These are phyloP conservation scores for Arabidopsis hybrid DNA, from an alignment of 441 rosid genomes.

Conservation along the genomic window DNA sequence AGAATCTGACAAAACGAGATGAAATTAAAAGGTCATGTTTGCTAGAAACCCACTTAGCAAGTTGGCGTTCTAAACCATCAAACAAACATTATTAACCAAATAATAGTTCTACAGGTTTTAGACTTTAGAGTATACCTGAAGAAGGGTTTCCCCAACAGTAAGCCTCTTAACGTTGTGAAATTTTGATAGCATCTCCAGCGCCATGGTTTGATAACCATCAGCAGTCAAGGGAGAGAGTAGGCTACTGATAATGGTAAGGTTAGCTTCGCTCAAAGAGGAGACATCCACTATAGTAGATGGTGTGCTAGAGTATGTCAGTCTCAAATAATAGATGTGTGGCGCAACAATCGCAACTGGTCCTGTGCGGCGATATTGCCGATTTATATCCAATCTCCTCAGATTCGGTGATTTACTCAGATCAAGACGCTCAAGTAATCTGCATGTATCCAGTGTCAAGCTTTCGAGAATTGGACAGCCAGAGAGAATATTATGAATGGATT, in stretches of 20 bases:
- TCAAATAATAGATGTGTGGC: constrained; percentile 17
- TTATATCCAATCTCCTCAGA: neutral
- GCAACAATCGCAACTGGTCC: neutral
- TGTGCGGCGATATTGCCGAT: neutral
- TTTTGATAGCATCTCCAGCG: constrained; percentile 19
- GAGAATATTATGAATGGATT: neutral
- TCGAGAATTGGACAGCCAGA: neutral
- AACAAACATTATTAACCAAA: neutral
- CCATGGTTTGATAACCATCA: neutral
- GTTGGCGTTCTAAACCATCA: neutral
- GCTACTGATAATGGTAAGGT: neutral
- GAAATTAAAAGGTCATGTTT: neutral
- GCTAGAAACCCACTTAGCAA: neutral
- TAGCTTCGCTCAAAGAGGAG: constrained; percentile 7
- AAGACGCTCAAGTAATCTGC: neutral
- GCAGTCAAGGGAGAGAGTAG: neutral
- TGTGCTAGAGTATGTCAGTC: neutral
- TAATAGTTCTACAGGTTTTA: neutral
- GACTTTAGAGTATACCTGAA: constrained; percentile 17
- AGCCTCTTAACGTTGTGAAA: constrained; percentile 17
- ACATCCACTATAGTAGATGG: neutral
- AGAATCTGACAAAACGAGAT: constrained; percentile 12
- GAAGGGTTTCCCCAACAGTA: constrained; percentile 7
- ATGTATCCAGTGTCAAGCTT: neutral
- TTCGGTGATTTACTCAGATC: neutral